Evolutionary conservation across 768 basidiomycete genomes (phyloP).

Genomic region (Cubamyces sp.): DNA sequence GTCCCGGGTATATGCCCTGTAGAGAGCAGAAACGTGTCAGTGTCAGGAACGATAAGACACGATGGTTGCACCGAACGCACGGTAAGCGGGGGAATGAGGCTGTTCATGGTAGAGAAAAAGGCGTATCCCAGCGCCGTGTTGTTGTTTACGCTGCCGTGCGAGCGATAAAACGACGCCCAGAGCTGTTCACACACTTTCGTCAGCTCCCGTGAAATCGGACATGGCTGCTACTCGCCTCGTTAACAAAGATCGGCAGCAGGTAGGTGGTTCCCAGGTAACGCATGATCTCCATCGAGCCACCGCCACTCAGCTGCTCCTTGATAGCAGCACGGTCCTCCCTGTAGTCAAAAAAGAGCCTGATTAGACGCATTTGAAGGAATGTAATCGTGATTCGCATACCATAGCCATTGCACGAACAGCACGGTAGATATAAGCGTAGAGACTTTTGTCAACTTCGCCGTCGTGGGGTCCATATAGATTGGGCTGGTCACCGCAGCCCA

Average conservation of each 20-base stretch:
- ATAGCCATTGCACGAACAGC: not conserved
- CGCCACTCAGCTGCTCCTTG: no score
- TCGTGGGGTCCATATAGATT: not conserved
- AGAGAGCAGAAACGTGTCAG: no score
- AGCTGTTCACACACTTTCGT: not conserved
- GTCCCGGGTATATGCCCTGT: not conserved
- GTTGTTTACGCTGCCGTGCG: not conserved
- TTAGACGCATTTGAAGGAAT: not conserved
- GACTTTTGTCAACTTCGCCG: not conserved
- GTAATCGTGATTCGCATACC: not conserved
- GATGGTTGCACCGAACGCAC: not conserved
- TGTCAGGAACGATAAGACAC: not conserved
- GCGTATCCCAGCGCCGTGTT: not conserved
- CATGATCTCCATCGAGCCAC: no score
- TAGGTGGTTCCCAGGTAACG: no score
- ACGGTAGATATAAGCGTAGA: not conserved
- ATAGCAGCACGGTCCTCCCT: no score
- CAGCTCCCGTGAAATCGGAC: no score
- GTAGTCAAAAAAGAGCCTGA: no score
- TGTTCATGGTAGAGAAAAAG: not conserved
- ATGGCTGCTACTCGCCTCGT: no score
- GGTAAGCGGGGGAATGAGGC: not conserved
- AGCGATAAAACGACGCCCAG: not conserved
- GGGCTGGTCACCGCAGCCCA: not conserved
- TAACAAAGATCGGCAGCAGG: no score